Base-by-base conservation (phyloP, 2,329 filamentous ascomycete species). In the Colletotrichum cordylinicola region DNA sequence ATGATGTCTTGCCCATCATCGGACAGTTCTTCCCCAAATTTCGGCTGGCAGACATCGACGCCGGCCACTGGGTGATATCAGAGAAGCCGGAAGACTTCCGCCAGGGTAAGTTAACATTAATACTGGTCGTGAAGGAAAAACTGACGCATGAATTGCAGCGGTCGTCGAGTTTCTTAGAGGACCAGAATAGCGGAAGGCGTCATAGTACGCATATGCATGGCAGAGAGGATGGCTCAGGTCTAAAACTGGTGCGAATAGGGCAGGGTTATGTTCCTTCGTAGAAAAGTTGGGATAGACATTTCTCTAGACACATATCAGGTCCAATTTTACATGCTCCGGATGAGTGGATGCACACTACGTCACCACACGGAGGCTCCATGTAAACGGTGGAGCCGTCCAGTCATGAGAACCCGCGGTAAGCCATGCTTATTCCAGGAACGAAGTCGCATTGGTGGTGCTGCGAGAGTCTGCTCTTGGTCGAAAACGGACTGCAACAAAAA, bases 11-110 rank as follows among this genome's bases (percentile, higher is more conserved):
- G 64, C 94, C 95, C n/a, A 86, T 94, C 21, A 93, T 97, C 79
- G 94, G 95, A 4, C 89, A 92, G 77, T 97, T 98, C 85, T 98
- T 98, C 81, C 95, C 95, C 13, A 88, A 88, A 29, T 98, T 97
- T 81, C 86, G 91, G 82, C 81, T 97, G 35, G 91, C 88, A 65
- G 94, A 96, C 84, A 86, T 98, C 37, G 93, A 97, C 48, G 90
- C 93, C 10, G 95, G 95, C 0, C 95, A 98, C 83, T 98, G 95
- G 95, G 87, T 98, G 7, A 96, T 96, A 77, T 95, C 94, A n/a
- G 95, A 98, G 87, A 93, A 95, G 80, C 95, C 95, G 0, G 92
- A 95, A 81, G 92, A 89, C 12, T 98, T 98, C 79, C 91, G 93
- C 81, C 87, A 90, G 88, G 93, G 94, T 95, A 82, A 83, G 90